Base-by-base conservation (phyloP, 2,329 filamentous ascomycete species). In the Calonectria montana region DNA sequence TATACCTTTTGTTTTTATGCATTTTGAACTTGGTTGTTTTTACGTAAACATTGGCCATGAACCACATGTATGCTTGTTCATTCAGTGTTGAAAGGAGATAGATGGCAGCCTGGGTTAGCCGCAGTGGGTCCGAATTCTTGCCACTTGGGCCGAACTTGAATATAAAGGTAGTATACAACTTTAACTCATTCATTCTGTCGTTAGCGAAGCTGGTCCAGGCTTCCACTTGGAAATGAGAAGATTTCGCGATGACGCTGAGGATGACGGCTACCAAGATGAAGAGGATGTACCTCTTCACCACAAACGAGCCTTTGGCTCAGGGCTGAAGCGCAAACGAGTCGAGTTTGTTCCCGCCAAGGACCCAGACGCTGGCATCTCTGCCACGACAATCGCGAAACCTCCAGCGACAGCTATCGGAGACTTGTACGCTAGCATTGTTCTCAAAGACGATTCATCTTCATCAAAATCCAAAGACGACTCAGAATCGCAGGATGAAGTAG, bases 401-500 rank as follows among this genome's bases (percentile, higher is more conserved):
- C 76, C 77, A 29, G 70, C 73, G 4, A 72, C 69, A n/a, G 68
- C 71, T 21, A 79, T 79, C 41, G 87, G 90, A 1, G 90, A 94
- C 68, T 83, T 90, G 55, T 94, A 95, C 76, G 87, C 94, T 29
- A 90, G 88, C 71, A 87, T 94, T 70, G 93, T 94, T 23, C 84
- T 94, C 1, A 85, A 86, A 43, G 76, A 73, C 18, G 66, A 74
- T 29, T 18, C 65, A 9, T 39, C 53, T 13, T 50, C 65, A 23
- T 45, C 68, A 43, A 39, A 39, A 12, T 13, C 66, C 31, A 27
- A 35, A 7, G 8, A 57, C 39, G 25, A 53, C 79, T 31, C 48
- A 8, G 48, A 16, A n/a, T 10, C 31, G 53, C 53, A 39, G 16
- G 21, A 39, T 48, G 75, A 78, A 41, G 72, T 80, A 16, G 71